Evolutionary conservation across 2,329 filamentous ascomycete species (phyloP).

Genomic region (Ampelomyces quisqualis): DNA sequence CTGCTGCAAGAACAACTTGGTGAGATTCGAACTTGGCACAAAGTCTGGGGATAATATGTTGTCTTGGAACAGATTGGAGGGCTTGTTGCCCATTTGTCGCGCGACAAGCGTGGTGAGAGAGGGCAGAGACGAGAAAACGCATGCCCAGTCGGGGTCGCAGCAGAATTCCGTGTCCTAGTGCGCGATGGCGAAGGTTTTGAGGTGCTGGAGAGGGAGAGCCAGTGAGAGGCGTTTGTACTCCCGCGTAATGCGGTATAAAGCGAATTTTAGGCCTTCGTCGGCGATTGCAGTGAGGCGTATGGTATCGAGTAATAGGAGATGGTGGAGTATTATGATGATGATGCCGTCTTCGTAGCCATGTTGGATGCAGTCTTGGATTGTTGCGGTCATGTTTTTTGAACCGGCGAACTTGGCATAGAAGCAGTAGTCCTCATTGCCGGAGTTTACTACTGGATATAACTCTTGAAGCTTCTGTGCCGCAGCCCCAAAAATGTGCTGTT

Average conservation of each 20-base stretch:
- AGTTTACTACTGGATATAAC: conserved; percentile 3
- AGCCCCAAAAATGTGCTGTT: conserved; percentile 3
- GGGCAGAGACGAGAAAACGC: conserved; percentile 14
- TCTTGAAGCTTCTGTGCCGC: conserved; percentile 5
- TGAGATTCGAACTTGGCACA: conserved; percentile 11
- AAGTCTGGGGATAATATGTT: not conserved
- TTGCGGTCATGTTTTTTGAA: not conserved
- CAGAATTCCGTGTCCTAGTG: conserved; percentile 9
- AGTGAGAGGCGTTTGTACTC: conserved; percentile 8
- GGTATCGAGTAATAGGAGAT: conserved; percentile 11
- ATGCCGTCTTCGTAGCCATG: conserved; percentile 8
- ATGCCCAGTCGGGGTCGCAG: conserved; percentile 9
- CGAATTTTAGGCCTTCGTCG: not conserved
- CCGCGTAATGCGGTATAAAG: conserved; percentile 7
- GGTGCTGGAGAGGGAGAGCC: conserved; percentile 15
- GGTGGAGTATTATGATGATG: conserved; percentile 13
- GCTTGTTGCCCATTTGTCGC: conserved; percentile 13
- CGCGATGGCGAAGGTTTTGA: conserved; percentile 12
- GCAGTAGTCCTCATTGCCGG: not conserved
- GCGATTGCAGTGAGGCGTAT: conserved; percentile 11
- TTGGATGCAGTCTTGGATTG: conserved; percentile 4
- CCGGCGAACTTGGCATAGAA: not conserved
- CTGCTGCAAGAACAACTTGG: conserved; percentile 5
- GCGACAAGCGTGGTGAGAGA: conserved; percentile 13
- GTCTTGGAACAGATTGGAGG: not conserved